phyloP scores from a whole-genome alignment of 768 basidiomycete species.

The Hypholoma sublateritium region DNA sequence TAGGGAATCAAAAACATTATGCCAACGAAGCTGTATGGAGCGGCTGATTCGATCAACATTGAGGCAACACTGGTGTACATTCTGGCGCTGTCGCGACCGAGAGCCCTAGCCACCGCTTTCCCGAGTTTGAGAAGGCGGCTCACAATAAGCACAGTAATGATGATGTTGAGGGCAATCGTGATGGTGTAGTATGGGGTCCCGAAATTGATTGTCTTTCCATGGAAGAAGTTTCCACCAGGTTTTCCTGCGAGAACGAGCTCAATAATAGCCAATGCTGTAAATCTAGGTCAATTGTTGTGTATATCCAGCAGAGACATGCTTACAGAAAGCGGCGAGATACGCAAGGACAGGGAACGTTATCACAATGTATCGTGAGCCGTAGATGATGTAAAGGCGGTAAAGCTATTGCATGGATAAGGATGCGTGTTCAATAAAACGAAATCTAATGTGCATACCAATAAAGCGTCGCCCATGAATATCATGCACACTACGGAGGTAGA shows the following conservation, averaged over 20 bases:
- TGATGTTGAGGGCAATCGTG: conserved; percentile 40
- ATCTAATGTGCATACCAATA: conserved; percentile 21
- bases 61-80: conserved; percentile 37
- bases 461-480: conserved; percentile 32
- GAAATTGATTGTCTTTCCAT: conserved; percentile 35
- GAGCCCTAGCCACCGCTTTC: conserved; percentile 22
- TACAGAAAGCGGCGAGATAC: conserved; percentile 28
- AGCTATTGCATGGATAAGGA: conserved; percentile 15
- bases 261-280: conserved; percentile 38
- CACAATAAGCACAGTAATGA: conserved; percentile 40
- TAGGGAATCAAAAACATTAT: conserved; percentile 39
- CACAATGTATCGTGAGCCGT: conserved; percentile 23
- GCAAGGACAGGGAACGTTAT: conserved; percentile 24
- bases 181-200: conserved; percentile 40
- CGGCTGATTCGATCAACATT: conserved; percentile 40
- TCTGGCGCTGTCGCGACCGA: conserved; percentile 28
- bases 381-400: conserved; percentile 31
- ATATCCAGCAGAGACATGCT: background rate
- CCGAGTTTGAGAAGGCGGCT: conserved; percentile 34
- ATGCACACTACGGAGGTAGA: conserved; percentile 26
- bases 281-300: background rate
- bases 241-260: conserved; percentile 36
- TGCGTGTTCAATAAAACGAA: background rate
- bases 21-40: conserved; percentile 37
- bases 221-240: conserved; percentile 41